A percentile compares a stretch with the other conserved stretches of the same genome.
phyloP scores from a whole-genome alignment of 2,329 filamentous ascomycete genomes.

The Monosporascus sp. region DNA sequence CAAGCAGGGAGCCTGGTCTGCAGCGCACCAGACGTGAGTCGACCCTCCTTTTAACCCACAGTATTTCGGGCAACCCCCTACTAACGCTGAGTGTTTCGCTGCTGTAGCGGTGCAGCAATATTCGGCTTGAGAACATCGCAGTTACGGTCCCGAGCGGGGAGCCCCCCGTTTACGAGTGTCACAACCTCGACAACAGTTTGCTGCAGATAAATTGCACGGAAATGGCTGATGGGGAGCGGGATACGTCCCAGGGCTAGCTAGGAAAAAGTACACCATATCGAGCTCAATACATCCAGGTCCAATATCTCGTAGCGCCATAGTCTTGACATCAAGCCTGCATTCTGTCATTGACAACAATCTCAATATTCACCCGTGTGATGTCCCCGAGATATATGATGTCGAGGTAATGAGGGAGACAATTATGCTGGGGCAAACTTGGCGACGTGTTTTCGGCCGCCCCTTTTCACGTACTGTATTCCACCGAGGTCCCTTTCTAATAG shows the following conservation, averaged over 20 bases:
- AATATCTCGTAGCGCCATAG: too few species aligned
- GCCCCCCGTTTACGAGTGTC: slow-evolving; percentile 12
- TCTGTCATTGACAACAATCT: too few species aligned
- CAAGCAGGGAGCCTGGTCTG: slow-evolving; percentile 13
- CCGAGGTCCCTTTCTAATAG: neutral
- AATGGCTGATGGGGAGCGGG: slow-evolving; percentile 5
- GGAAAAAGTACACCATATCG: neutral
- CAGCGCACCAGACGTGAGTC: slow-evolving; percentile 13
- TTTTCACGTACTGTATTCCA: neutral
- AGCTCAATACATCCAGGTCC: too few species aligned
- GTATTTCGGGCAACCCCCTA: neutral
- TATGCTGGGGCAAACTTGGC: neutral
- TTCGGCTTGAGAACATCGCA: slow-evolving; percentile 12
- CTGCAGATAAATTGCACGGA: slow-evolving; percentile 9
- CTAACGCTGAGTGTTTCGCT: neutral
- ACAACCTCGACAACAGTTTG: slow-evolving; percentile 12
- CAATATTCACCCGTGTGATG: too few species aligned
- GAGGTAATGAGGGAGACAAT: neutral
- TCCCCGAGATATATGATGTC: too few species aligned
- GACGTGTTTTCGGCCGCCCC: neutral
- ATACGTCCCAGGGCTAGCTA: slow-evolving; percentile 7
- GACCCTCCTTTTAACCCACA: neutral
- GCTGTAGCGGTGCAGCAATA: slow-evolving; percentile 11
- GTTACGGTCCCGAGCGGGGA: slow-evolving; percentile 11
- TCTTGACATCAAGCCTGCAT: too few species aligned